phyloP scores from a whole-genome alignment of 179 eudicot species.

The Vitellaria paradoxa region DNA sequence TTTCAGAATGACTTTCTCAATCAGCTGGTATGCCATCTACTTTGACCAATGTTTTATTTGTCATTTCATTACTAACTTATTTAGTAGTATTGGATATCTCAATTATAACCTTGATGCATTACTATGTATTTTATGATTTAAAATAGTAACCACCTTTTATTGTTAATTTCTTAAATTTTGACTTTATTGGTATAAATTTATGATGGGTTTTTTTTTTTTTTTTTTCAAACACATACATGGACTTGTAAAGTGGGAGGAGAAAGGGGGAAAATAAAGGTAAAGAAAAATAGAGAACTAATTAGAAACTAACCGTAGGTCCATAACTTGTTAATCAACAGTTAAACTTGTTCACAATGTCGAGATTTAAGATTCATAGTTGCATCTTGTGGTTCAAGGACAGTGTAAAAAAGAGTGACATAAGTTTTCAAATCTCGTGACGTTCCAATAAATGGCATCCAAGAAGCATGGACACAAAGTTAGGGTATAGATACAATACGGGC shows the following conservation, averaged over 20 bases:
- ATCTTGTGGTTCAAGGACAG: neutral
- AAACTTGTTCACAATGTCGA: too few relatives aligned
- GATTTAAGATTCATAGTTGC: too few relatives aligned
- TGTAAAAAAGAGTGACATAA: neutral
- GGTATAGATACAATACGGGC: too few relatives aligned
- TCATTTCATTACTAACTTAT: neutral
- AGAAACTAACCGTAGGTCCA: neutral
- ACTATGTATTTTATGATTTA: too few relatives aligned
- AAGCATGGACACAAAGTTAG: too few relatives aligned
- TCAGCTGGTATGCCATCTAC: constrained; percentile 63
- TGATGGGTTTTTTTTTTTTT: too few relatives aligned
- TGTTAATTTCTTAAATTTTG: neutral
- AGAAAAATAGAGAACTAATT: neutral
- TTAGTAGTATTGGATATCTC: neutral
- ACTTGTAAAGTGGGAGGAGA: constrained; percentile 1
- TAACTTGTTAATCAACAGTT: too few relatives aligned
- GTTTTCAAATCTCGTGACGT: neutral
- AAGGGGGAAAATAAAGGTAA: neutral
- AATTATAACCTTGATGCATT: neutral
- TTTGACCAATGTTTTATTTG: neutral
- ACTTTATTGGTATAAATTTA: neutral
- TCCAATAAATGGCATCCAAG: neutral
- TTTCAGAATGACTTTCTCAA: constrained; percentile 83
- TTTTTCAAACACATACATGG: neutral
- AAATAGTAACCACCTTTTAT: neutral